phyloP scores from a whole-genome alignment of 768 basidiomycete genomes.

The Suillus clintonianus region DNA sequence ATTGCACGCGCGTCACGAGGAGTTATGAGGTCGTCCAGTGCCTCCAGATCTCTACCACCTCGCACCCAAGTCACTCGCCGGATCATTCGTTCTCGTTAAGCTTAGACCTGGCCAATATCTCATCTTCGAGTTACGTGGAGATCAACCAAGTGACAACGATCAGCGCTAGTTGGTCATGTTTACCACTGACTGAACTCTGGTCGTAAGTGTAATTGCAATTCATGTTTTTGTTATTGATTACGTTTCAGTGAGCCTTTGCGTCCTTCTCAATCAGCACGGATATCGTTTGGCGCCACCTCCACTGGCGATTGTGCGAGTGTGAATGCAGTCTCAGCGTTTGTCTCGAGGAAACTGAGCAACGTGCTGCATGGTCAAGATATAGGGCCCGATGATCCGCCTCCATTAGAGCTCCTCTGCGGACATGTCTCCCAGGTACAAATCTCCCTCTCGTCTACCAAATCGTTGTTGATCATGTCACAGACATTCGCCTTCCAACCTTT shows the following conservation, averaged over 20 bases:
- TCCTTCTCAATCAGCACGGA: constrained; percentile 48
- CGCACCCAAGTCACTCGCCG: constrained; percentile 50
- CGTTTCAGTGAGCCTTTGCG: constrained; percentile 42
- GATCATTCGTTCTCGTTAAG: constrained; percentile 55
- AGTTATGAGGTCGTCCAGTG: constrained; percentile 62
- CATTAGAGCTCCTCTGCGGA: constrained; percentile 52
- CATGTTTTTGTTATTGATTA: constrained; percentile 5
- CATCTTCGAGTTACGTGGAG: constrained; percentile 39
- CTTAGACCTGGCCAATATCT: constrained; percentile 58
- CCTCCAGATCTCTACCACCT: constrained; percentile 51
- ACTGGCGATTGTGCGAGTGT: constrained; percentile 40
- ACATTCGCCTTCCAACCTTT: constrained; percentile 15
- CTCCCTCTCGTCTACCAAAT: neutral
- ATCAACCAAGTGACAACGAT: constrained; percentile 63
- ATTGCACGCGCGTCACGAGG: constrained; percentile 55
- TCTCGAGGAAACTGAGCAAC: constrained; percentile 48
- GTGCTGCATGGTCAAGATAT: constrained; percentile 51
- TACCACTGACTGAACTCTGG: constrained; percentile 34
- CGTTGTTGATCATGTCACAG: neutral
- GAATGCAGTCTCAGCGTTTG: constrained; percentile 49
- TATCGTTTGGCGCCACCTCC: constrained; percentile 44
- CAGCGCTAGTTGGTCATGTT: constrained; percentile 70
- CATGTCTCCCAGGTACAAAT: constrained; percentile 47
- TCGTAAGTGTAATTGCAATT: constrained; percentile 41
- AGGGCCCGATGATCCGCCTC: constrained; percentile 47